Evolutionary conservation across 1,284 basidiomycete genomes (phyloP), one percentile per base, ranked within the genome.

Genomic region (Cutaneotrichosporon sp.): DNA sequence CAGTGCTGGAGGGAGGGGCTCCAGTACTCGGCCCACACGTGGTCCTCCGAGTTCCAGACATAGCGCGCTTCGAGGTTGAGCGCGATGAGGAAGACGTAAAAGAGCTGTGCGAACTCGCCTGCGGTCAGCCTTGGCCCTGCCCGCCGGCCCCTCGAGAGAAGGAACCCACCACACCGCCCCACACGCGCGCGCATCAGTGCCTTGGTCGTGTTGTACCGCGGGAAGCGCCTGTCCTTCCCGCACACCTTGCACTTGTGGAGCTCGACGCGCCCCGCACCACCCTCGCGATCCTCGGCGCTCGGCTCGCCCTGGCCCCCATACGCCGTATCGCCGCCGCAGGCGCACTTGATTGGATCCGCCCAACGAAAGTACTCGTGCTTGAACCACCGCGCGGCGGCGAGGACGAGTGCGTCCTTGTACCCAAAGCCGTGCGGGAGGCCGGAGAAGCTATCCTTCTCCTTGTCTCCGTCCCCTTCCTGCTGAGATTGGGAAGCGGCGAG

Each of bases 11-110:
- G 52, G 2, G 63, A 42, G 2, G 67, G 62, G 7, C 72, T 73
- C 67, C 72, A 80, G 63, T 77, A 81, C 67, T 81, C 81, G 53
- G 78, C 79, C 82, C 82, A 83, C n/a, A 83, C 81, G 60, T 83
- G 82, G 68, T 83, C 82, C 69, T 83, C 82, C 72, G 65, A 65
- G 66, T 74, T 76, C 77, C 72, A 78, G 62, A 82, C 72, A 60
- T 82, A 81, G 36, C 82, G 72, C 33, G 79, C 77, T 33, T 80
- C 71, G 3, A 83, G 63, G 2, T 78, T 80, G 8, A 77, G 69
- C 3, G 76, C 76, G 20, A 77, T 68, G n/a, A 82, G 64, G 51
- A 83, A 79, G 24, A 77, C 73, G 55, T 78, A 79, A 65, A 83
- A 83, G n/a, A 83, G 68, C 64, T 82, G 81, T 18, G 82, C 81